Base-by-base conservation (phyloP, 441 rosid genomes). In the Aquilaria agallochum region DNA sequence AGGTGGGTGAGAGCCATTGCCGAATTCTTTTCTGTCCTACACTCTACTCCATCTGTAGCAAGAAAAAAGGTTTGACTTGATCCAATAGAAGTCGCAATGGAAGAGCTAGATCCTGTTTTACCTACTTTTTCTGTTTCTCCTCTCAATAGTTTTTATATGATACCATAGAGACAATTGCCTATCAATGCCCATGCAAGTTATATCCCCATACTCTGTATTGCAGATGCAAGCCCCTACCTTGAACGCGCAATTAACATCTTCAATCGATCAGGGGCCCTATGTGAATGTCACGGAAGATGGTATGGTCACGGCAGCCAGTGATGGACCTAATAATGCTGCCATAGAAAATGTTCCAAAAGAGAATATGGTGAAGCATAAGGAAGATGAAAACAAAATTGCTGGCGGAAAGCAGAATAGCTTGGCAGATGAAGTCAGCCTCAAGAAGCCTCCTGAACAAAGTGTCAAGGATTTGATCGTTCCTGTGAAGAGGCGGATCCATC, bases 1-100 rank as follows among this genome's bases (percentile, higher is more conserved):
- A 92, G 98, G 95, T 89, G 98, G 98, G 87, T 82, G 53, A 83
- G 95, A 69, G 95, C 85, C 58, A 87, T 84, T 65, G 74, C 70
- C 56, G 95, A 85, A 72, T 92, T 82, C 72, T 73, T 89, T 56
- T 64, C 72, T 42, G 86, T 78, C 48, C 70, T 92, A 55, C 84
- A 74, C 69, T 77, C 85, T n/a, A 81, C 86, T 66, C 76, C 87
- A 11, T 74, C 46, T 49, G 78, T 71, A 53, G 72, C 70, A 72
- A 69, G 72, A 76, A 83, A 56, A 74, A 75, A 60, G 48, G 75
- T 75, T 93, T 89, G 53, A 45, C 30, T 44, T 60, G n/a, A 49
- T 40, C 42, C 45, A 6, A 36, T 56, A 34, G 15, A 32, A 54
- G 13, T 9, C n/a, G 4, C 48, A 15, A 49, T 52, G 36, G 11